phyloP scores from a whole-genome alignment of 257 asterid genomes.

The Gentiana macrophylla region DNA sequence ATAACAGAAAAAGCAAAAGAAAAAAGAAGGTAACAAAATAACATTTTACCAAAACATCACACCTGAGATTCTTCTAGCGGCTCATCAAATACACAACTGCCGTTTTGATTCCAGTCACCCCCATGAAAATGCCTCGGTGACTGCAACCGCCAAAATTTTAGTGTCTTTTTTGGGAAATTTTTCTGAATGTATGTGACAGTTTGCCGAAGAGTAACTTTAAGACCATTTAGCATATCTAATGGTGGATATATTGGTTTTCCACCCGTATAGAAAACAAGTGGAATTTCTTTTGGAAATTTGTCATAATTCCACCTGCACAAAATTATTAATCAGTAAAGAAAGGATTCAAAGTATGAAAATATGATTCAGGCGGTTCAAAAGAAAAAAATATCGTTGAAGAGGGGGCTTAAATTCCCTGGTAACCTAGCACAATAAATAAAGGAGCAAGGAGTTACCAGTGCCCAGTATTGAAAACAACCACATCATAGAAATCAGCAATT shows the following conservation, averaged over 20 bases:
- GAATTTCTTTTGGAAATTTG: conserved; percentile 78
- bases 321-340: conserved; percentile 7
- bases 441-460: conserved; percentile 59
- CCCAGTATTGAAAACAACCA: conserved; percentile 86
- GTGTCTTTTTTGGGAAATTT: conserved; percentile 40
- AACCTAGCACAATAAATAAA: conserved; percentile 1
- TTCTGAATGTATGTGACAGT: conserved; percentile 62
- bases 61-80: conserved; percentile 80
- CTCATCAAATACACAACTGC: conserved; percentile 72
- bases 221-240: conserved; percentile 52
- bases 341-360: too few relatives aligned
- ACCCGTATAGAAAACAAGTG: conserved; percentile 70
- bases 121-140: conserved; percentile 96
- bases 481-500: conserved; percentile 62
- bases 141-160: conserved; percentile 86
- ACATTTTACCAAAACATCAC: neutral
- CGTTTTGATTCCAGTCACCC: conserved; percentile 95
- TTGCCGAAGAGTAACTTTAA: conserved; percentile 53
- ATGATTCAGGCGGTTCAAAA: too few relatives aligned
- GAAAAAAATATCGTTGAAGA: too few relatives aligned
- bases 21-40: too few relatives aligned
- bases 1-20: too few relatives aligned
- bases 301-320: conserved; percentile 81
- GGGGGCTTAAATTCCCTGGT: neutral
- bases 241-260: conserved; percentile 69